phyloP scores from a whole-genome alignment of 129 eudicot genomes.

The Flaveria robusta region DNA sequence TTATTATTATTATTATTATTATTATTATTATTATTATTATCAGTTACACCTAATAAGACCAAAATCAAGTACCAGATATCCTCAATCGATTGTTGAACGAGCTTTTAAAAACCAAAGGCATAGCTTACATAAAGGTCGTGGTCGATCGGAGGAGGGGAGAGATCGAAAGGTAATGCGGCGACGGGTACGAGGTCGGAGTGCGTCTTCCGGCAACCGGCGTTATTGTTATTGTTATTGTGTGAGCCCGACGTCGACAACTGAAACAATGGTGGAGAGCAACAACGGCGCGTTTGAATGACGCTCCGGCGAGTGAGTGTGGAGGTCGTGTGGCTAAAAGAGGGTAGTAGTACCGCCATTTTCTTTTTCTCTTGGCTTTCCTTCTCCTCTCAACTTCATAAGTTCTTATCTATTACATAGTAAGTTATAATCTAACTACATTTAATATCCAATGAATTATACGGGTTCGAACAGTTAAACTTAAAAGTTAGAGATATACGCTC shows the following conservation, averaged over 20 bases:
- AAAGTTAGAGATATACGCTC: not conserved
- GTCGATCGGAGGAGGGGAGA: slow-evolving; percentile 88
- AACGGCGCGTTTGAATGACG: slow-evolving; percentile 24
- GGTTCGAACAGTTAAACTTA: not conserved
- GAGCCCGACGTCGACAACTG: not conserved
- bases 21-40: too few relatives aligned
- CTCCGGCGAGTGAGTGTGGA: slow-evolving; percentile 35
- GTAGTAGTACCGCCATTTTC: slow-evolving; percentile 22
- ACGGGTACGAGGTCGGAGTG: slow-evolving; percentile 2
- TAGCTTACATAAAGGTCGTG: slow-evolving; percentile 59
- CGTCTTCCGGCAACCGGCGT: slow-evolving; percentile 13
- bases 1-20: too few relatives aligned
- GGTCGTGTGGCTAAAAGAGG: slow-evolving; percentile 11
- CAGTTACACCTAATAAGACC: not conserved
- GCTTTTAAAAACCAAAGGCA: too few relatives aligned
- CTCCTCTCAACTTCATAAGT: too few relatives aligned
- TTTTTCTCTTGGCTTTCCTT: not conserved
- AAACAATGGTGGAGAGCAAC: not conserved
- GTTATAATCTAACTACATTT: too few relatives aligned
- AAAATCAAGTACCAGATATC: slow-evolving; percentile 9
- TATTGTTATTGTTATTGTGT: slow-evolving; percentile 12
- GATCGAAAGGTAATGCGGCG: slow-evolving; percentile 64
- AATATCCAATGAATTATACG: too few relatives aligned
- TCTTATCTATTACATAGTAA: too few relatives aligned
- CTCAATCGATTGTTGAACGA: not conserved